Evolutionary conservation across 2,329 filamentous ascomycete genomes (phyloP), one percentile per base, ranked within the genome.

Genomic region (Chaetomium sp.): DNA sequence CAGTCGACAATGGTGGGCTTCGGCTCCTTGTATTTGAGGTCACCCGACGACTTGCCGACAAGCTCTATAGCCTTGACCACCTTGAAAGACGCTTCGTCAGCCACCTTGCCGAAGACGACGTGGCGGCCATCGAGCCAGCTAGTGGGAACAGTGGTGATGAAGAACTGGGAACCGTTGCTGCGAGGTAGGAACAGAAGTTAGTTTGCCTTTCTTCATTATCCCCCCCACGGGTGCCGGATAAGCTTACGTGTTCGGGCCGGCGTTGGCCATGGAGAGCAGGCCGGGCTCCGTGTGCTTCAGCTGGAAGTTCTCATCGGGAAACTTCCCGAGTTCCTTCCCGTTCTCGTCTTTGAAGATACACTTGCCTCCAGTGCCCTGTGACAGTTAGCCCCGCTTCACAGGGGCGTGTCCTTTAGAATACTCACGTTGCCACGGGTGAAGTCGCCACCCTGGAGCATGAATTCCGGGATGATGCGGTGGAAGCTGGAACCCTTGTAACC

Each of bases 151-250:
- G 94, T 98, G 74, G 94, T 98, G 77, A 98, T 83, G 85, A 98
- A 98, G 86, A 98, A 98, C 80, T 98, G 94, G 59, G 92, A 96
- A 74, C 95, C 95, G 82, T 99, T 99, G 79, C 95, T 97, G 68
- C 80, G 81, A 29, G 27, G 82, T 21, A 80, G 82, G 71, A 87
- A 86, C 79, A 85, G 0, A 67, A 23, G 57, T 73, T 50, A 72
- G 73, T 27, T 33, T 57, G 27, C 21, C 6, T 45, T 42, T 9
- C 3, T 19, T 3, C 23, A 9, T 42, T 29, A 12, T 21, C n/a
- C 6, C 4, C 3, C 16, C 16, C 4, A 49, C 19, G 8, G 10
- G 6, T 35, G 38, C 16, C 5, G 12, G 53, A 3, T 0, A 38
- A 55, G 4, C 85, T 79, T 83, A 89, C 87, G 94, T 98, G 90